Evolutionary conservation across 1,139 yeast genomes (phyloP).

Genomic region (Candida freyschussii): DNA sequence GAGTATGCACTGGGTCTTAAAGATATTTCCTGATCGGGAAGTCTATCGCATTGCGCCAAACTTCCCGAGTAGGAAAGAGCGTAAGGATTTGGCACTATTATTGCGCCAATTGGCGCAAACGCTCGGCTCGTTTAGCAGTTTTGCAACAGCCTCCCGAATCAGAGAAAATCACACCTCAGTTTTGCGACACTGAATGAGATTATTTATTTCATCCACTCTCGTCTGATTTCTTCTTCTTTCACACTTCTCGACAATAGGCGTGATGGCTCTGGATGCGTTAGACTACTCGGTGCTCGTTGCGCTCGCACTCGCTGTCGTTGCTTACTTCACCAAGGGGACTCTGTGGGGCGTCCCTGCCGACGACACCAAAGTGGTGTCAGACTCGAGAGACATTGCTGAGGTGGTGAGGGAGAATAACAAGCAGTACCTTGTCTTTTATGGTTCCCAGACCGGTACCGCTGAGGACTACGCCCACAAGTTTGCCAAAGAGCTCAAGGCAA

Average conservation of each 20-base stretch:
- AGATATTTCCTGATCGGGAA: too few relatives aligned
- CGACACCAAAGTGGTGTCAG: slow-evolving; percentile 31
- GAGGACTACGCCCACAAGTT: slow-evolving; percentile 93
- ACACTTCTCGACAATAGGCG: too few relatives aligned
- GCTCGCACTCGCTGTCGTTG: slow-evolving; percentile 56
- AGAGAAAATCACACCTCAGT: too few relatives aligned
- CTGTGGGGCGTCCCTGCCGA: slow-evolving; percentile 49
- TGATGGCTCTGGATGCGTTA: slow-evolving; percentile 49
- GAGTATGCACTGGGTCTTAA: too few relatives aligned
- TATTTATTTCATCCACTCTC: too few relatives aligned
- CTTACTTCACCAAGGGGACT: slow-evolving; percentile 62
- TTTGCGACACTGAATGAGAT: too few relatives aligned
- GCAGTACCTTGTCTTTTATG: slow-evolving; percentile 78
- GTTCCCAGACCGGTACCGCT: slow-evolving; percentile 99
- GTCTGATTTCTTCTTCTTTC: too few relatives aligned
- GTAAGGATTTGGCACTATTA: too few relatives aligned
- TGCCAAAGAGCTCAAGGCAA: slow-evolving; percentile 79
- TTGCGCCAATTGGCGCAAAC: not conserved
- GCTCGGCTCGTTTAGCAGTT: not conserved
- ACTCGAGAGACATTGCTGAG: slow-evolving; percentile 59
- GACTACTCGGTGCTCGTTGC: slow-evolving; percentile 68
- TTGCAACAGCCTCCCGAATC: not conserved
- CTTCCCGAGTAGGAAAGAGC: too few relatives aligned
- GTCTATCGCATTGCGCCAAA: too few relatives aligned
- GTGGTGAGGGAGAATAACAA: slow-evolving; percentile 60